Base-by-base conservation (phyloP, 148 eudicot genomes). In the Chenopodium suecicum region DNA sequence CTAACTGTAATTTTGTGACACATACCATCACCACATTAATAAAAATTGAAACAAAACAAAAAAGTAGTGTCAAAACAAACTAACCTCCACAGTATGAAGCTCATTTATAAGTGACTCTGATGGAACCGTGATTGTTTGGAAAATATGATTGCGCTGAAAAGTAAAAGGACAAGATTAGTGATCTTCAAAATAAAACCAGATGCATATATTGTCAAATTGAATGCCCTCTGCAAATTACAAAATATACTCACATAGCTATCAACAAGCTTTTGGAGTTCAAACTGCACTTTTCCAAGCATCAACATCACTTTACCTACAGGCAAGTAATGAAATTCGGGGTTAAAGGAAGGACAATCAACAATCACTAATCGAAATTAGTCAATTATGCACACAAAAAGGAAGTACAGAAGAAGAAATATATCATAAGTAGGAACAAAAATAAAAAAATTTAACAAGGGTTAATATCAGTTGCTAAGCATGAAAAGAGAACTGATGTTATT, bases 61-160 rank as follows among this genome's bases (percentile, higher is more conserved):
- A 47, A 29, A 48, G n/a, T 9, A 65, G 27, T 29, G 31, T 69
- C 67, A 70, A 29, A 34, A 47, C 72, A 73, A 74, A 78, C 91
- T 71, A 80, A 95, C 99, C 99, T 95, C 98, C 56, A 95, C 97
- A 64, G 82, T 88, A 41, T 82, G 95, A 68, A 95, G 91, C 85
- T 95, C 97, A 82, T 92, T 95, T 14, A 95, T 94, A 79, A 95
- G 95, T 79, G 99, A 95, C 87, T 94, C 98, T 54, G 99, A 95
- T 63, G 99, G 99, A 81, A 88, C 83, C 46, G 99, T 90, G 78
- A 95, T 93, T 23, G 99, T 95, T 84, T 83, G 92, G 78, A 80
- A 77, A 70, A 95, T 92, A 91, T 95, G 99, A 67, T 89, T 81
- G 4, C 99, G 97, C 99, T 95, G 94, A 46, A 85, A 88, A 81